Evolutionary conservation across 768 basidiomycete genomes (phyloP).

Genomic region (Amanita rubescens): DNA sequence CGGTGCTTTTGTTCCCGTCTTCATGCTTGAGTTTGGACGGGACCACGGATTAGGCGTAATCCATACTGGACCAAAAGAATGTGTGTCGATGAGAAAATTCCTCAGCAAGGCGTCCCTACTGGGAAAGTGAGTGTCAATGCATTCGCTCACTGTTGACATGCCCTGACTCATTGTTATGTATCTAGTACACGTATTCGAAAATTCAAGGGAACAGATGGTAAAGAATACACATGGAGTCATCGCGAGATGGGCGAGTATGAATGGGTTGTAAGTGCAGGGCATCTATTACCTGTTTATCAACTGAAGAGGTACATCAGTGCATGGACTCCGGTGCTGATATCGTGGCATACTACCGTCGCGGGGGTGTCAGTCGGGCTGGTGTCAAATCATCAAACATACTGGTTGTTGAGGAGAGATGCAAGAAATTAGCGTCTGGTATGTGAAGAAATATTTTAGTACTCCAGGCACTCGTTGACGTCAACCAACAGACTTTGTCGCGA

Average conservation of each 20-base stretch:
- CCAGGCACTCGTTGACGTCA: constrained; percentile 2
- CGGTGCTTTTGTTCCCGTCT: constrained; percentile 26
- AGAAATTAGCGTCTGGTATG: constrained; percentile 49
- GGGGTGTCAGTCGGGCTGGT: constrained; percentile 37
- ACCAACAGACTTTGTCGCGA: constrained; percentile 48
- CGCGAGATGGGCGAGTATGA: constrained; percentile 42
- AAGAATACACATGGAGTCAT: constrained; percentile 56
- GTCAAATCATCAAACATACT: constrained; percentile 50
- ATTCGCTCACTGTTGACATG: neutral
- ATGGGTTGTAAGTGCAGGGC: constrained; percentile 57
- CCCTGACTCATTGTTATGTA: neutral
- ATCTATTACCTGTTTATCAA: neutral
- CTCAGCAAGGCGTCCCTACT: constrained; percentile 35
- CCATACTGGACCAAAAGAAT: constrained; percentile 28
- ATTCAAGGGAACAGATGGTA: constrained; percentile 52
- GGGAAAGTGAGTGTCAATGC: constrained; percentile 28
- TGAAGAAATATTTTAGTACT: neutral
- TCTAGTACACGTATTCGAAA: constrained; percentile 37
- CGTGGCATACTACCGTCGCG: constrained; percentile 55
- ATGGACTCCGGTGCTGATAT: constrained; percentile 41
- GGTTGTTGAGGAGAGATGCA: constrained; percentile 54
- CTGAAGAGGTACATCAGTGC: constrained; percentile 33
- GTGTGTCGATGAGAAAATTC: constrained; percentile 45
- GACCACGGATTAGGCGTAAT: constrained; percentile 46
- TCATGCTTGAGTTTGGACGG: constrained; percentile 45